A percentile compares a stretch with the other conserved stretches of the same genome.
Evolutionary conservation across 106 monocot species (phyloP).

Genomic region (Triglochin maritima): DNA sequence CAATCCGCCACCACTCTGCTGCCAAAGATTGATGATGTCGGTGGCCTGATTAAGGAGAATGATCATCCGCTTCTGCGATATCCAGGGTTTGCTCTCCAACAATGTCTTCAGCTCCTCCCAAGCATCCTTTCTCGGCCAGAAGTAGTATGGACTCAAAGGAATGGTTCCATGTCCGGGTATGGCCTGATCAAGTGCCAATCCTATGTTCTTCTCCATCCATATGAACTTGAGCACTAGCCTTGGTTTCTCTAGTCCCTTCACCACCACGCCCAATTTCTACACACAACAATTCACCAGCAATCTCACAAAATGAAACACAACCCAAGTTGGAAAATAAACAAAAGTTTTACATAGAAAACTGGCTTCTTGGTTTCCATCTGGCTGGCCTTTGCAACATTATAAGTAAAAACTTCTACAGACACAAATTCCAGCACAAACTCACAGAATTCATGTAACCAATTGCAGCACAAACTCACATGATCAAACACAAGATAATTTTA

Average conservation of each 20-base stretch:
- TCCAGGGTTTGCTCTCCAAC: slow-evolving; percentile 31
- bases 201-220: slow-evolving; percentile 38
- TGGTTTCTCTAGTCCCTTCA: slow-evolving; percentile 20
- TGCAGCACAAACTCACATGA: too few relatives aligned
- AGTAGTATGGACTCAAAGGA: slow-evolving; percentile 28
- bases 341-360: too few relatives aligned
- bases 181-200: slow-evolving; percentile 20
- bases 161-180: slow-evolving; percentile 22
- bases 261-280: slow-evolving; percentile 22
- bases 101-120: slow-evolving; percentile 30
- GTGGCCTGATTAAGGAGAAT: slow-evolving; percentile 35
- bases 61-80: slow-evolving; percentile 32
- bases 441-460: too few relatives aligned
- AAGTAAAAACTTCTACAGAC: too few relatives aligned
- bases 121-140: slow-evolving; percentile 32
- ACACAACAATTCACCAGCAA: neutral
- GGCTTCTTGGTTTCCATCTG: too few relatives aligned
- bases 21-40: slow-evolving; percentile 29
- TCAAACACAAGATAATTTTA: too few relatives aligned
- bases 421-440: too few relatives aligned
- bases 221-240: slow-evolving; percentile 30
- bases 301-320: neutral
- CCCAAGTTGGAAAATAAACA: neutral
- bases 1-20: slow-evolving; percentile 16
- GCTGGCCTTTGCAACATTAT: too few relatives aligned